phyloP scores from a whole-genome alignment of 495 filamentous ascomycete species.

The Hypoxylon cercidicola region DNA sequence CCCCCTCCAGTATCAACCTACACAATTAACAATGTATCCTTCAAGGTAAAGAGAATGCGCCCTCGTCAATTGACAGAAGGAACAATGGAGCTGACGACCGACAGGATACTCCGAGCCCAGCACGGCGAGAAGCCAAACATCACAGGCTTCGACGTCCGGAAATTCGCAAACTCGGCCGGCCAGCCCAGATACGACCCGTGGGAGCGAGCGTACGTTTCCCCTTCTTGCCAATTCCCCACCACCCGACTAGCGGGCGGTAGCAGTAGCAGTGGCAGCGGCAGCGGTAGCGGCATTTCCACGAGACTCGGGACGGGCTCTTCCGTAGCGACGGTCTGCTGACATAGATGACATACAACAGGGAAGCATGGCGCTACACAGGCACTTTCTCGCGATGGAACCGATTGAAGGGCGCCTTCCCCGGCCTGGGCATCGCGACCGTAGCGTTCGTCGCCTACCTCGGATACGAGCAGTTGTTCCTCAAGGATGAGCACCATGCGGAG shows the following conservation, averaged over 20 bases:
- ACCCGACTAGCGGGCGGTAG: not conserved
- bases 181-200: constrained; percentile 85
- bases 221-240: constrained; percentile 28
- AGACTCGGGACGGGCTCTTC: constrained; percentile 17
- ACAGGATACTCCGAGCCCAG: constrained; percentile 53
- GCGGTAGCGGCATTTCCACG: constrained; percentile 13
- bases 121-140: constrained; percentile 67
- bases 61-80: not conserved
- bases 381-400: constrained; percentile 89
- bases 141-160: constrained; percentile 84
- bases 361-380: constrained; percentile 90
- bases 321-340: constrained; percentile 20
- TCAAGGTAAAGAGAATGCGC: constrained; percentile 48
- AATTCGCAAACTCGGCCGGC: constrained; percentile 74
- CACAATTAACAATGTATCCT: constrained; percentile 53
- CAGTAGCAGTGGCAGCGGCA: too few relatives aligned
- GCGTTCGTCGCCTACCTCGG: constrained; percentile 89
- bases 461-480: constrained; percentile 87
- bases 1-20: constrained; percentile 1
- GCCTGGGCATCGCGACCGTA: constrained; percentile 88
- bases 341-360: constrained; percentile 61
- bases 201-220: constrained; percentile 72
- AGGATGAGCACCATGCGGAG: constrained; percentile 75
- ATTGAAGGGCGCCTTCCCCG: constrained; percentile 85
- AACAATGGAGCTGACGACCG: not conserved